Evolutionary conservation across 1,284 basidiomycete genomes (phyloP), one percentile per base, ranked within the genome.

Genomic region (Cutaneotrichosporon arboriforme): DNA sequence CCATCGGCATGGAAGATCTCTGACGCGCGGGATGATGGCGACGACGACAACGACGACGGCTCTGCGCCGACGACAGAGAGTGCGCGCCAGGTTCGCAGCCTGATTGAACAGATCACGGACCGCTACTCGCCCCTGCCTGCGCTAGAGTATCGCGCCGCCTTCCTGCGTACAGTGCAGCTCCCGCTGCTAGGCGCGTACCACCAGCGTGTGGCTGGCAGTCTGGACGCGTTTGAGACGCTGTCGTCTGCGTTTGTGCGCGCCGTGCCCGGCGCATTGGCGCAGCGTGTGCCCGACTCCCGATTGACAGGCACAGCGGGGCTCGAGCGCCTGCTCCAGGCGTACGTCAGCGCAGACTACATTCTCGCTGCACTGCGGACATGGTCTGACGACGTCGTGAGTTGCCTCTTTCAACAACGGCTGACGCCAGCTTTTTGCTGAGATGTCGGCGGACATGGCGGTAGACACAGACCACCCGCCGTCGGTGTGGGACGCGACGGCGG

Each of bases 161-260:
- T 97, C 76, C 80, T 97, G 49, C 80, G 86, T 37, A 78, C 81
- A 8, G 83, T 96, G 10, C 94, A 98, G 74, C 77, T 2, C 8
- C 91, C 92, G 0, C 74, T 97, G 3, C 76, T 97, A 8, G 81
- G 86, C 49, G 76, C 81, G 1, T 97, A 96, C 68, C 81, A 84
- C 53, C 75, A 79, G 9, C 84, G 92, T 14, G 84, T 98, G 66
- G 80, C 83, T 0, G 83, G 86, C 4, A 90, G 90, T 3, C 77
- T 97, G 10, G 91, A 97, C 63, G 92, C 92, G 0, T 97, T 97
- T 64, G 94, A 97, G 72, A 86, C 85, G 0, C 77, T 96, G 4
- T 89, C 90, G 1, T 89, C 87, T 17, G 83, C 86, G 0, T 84
- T 98, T 62, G 82, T 92, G 26, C 85, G 91, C 4, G 87, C 87